A percentile compares a stretch with the other conserved stretches of the same genome.
Conservation (phyloP, 306 rosid genomes). For the Canavalia gladiata region DNA sequence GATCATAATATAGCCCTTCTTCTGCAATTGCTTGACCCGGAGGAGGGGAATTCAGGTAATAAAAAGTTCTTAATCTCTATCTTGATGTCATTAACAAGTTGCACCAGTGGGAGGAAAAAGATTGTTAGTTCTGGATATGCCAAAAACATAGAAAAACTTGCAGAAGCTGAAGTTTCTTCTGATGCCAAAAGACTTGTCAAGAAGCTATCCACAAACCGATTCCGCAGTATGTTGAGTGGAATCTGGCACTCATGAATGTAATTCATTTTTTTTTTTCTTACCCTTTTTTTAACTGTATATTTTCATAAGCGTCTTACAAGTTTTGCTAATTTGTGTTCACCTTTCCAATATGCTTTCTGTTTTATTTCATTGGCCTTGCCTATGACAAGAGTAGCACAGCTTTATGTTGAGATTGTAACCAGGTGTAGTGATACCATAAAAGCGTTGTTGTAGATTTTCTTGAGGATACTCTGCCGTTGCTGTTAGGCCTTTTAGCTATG, state of each 20-base stretch:
- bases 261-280: slow-evolving; percentile 46
- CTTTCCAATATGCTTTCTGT: slow-evolving; percentile 40
- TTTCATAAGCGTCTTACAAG: slow-evolving; percentile 59
- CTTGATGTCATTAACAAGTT: slow-evolving; percentile 75
- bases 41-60: slow-evolving; percentile 74
- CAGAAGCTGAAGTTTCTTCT: slow-evolving; percentile 75
- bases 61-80: slow-evolving; percentile 74
- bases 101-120: slow-evolving; percentile 83
- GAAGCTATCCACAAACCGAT: slow-evolving; percentile 77
- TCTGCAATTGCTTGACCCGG: slow-evolving; percentile 74
- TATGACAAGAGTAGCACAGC: slow-evolving; percentile 51
- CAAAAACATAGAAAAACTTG: slow-evolving; percentile 84
- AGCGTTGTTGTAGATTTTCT: slow-evolving; percentile 52
- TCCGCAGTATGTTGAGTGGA: slow-evolving; percentile 79
- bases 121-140: slow-evolving; percentile 79
- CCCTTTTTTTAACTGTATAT: slow-evolving; percentile 64
- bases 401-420: slow-evolving; percentile 58
- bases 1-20: slow-evolving; percentile 74
- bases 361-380: slow-evolving; percentile 41
- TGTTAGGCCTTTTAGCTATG: slow-evolving; percentile 43
- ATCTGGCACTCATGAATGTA: slow-evolving; percentile 84
- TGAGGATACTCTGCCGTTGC: slow-evolving; percentile 46
- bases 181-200: slow-evolving; percentile 90
- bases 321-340: slow-evolving; percentile 52
- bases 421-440: slow-evolving; percentile 58